phyloP scores from a whole-genome alignment of 768 basidiomycete species.

The Suillus variegatus region DNA sequence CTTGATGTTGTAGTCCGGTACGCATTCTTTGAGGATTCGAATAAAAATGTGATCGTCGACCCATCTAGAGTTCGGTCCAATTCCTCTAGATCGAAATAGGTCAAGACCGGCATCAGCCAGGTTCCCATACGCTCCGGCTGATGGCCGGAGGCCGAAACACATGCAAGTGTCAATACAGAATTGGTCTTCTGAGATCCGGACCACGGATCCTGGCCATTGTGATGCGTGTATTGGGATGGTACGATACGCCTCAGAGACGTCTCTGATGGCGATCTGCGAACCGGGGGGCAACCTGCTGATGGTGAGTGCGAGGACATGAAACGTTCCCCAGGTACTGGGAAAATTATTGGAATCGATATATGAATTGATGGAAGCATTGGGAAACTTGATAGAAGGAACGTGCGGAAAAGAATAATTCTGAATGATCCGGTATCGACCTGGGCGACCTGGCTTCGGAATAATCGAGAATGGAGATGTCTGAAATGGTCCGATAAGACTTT shows the following conservation, averaged over 20 bases:
- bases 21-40: background rate
- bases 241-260: background rate
- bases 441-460: background rate
- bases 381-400: too few species aligned
- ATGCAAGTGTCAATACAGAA: background rate
- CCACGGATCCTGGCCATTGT: background rate
- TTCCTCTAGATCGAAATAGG: rapidly evolving
- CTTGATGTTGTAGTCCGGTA: background rate
- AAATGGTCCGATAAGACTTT: background rate
- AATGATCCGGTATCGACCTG: background rate
- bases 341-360: background rate
- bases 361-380: background rate
- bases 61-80: background rate
- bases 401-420: background rate
- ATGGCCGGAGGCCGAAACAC: background rate
- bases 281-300: background rate
- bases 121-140: background rate
- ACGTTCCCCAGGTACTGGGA: background rate
- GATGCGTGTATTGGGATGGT: background rate
- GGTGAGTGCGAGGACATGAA: background rate
- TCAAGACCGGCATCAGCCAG: background rate
- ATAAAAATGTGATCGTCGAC: background rate
- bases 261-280: background rate
- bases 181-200: background rate
- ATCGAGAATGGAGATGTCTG: background rate